Evolutionary conservation across 306 rosid species (phyloP).

Genomic region (Ochetophila trinervis): DNA sequence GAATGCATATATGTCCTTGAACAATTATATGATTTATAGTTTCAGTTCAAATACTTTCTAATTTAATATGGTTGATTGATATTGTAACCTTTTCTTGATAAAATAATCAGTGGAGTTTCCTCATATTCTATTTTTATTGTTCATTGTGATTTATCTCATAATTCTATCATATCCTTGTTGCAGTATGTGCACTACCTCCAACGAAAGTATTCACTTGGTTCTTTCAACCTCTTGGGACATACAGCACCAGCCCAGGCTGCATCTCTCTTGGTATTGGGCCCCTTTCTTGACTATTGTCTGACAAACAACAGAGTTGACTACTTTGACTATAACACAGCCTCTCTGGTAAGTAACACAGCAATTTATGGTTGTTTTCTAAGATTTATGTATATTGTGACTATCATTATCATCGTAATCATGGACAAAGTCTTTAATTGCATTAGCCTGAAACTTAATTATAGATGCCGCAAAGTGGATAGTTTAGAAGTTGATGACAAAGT

Average conservation of each 20-base stretch:
- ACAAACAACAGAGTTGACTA: constrained; percentile 62
- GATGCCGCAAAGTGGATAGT: background rate
- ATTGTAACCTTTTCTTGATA: background rate
- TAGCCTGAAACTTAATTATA: background rate
- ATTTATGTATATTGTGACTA: background rate
- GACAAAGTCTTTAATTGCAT: background rate
- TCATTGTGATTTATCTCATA: constrained; percentile 1
- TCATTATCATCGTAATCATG: background rate
- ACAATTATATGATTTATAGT: too few relatives aligned
- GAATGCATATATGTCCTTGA: too few relatives aligned
- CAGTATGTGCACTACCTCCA: constrained; percentile 93
- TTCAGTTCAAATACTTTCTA: too few relatives aligned
- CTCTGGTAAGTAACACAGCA: constrained; percentile 48
- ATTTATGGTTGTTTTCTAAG: background rate
- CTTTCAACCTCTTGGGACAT: constrained; percentile 89
- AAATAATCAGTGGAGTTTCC: background rate
- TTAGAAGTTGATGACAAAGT: background rate
- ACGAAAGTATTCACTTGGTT: constrained; percentile 78
- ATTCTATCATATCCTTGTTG: constrained; percentile 27
- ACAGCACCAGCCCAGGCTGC: constrained; percentile 92
- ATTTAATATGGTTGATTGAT: background rate
- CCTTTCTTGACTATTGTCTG: constrained; percentile 84
- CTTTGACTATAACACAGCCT: constrained; percentile 38
- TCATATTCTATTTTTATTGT: background rate
- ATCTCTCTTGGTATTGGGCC: constrained; percentile 62